These are phyloP conservation scores for Rhododendron molle DNA, from an alignment of 148 eudicot genomes.

Conservation along the genomic window DNA sequence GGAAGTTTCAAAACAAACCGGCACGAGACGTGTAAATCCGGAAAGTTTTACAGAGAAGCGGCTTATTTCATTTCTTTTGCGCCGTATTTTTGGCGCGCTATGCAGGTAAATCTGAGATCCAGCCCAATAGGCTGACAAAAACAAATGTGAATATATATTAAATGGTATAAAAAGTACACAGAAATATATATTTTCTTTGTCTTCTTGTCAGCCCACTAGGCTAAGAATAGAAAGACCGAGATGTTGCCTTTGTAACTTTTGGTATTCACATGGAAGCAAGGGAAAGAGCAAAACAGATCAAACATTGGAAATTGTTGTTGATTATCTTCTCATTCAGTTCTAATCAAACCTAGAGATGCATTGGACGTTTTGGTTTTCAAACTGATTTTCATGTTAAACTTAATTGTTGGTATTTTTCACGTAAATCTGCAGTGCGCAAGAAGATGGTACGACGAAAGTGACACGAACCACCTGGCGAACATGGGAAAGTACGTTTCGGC, in stretches of 20 bases:
- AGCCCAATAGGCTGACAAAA: neutral
- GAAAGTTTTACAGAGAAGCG: constrained; percentile 64
- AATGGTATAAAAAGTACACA: no score
- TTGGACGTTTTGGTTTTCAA: no score
- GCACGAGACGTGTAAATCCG: constrained; percentile 57
- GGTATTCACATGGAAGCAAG: no score
- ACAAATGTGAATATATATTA: no score
- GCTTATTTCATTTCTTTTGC: constrained; percentile 92
- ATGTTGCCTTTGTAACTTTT: no score
- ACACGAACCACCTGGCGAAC: constrained; percentile 63
- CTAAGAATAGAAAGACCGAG: no score
- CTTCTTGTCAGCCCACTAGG: no score
- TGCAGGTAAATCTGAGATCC: constrained; percentile 62
- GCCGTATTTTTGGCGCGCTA: constrained; percentile 96
- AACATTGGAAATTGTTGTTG: no score
- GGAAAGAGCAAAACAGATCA: no score
- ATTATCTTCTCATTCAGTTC: neutral
- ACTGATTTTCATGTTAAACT: neutral
- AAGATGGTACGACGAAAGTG: constrained; percentile 74
- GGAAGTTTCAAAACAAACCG: constrained; percentile 61
- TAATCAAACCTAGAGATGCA: neutral
- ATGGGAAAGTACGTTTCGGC: constrained; percentile 96
- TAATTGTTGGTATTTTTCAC: neutral
- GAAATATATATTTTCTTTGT: no score
- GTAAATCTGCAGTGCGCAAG: constrained; percentile 61